Evolutionary conservation across 2,329 filamentous ascomycete genomes (phyloP).

Genomic region (Alternaria rosae): DNA sequence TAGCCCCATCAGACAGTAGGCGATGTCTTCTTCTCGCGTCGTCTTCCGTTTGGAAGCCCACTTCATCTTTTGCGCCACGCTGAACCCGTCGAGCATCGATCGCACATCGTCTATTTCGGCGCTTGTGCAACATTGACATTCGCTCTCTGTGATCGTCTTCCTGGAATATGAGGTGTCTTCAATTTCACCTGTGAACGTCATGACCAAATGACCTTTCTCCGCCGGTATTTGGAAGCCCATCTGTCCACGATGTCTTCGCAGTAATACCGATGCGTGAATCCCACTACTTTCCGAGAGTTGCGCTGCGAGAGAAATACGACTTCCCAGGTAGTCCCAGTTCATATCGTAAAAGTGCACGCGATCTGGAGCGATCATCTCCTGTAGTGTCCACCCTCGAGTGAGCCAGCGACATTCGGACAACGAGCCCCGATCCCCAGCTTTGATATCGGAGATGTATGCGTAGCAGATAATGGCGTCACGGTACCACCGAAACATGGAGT

Average conservation of each 20-base stretch:
- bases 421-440: fast-evolving
- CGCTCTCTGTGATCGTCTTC: background rate
- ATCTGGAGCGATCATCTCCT: conserved; percentile 23
- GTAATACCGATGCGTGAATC: background rate
- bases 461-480: conserved; percentile 15
- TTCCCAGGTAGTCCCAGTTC: conserved; percentile 19
- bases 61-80: background rate
- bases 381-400: conserved; percentile 25
- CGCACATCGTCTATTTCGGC: too few species aligned
- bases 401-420: conserved; percentile 19
- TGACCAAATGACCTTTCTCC: background rate
- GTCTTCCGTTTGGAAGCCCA: conserved; percentile 7
- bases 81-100: background rate
- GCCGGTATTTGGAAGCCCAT: background rate
- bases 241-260: background rate
- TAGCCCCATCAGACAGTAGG: conserved; percentile 28
- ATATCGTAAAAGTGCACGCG: conserved; percentile 16
- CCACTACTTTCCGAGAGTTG: background rate
- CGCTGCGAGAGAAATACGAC: background rate
- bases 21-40: conserved; percentile 20
- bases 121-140: background rate
- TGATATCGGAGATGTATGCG: conserved; percentile 17
- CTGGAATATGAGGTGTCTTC: background rate
- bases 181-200: too few species aligned
- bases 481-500: conserved; percentile 21